phyloP scores from a whole-genome alignment of 1,139 yeast genomes.

The Blastobotrys arbuscula region DNA sequence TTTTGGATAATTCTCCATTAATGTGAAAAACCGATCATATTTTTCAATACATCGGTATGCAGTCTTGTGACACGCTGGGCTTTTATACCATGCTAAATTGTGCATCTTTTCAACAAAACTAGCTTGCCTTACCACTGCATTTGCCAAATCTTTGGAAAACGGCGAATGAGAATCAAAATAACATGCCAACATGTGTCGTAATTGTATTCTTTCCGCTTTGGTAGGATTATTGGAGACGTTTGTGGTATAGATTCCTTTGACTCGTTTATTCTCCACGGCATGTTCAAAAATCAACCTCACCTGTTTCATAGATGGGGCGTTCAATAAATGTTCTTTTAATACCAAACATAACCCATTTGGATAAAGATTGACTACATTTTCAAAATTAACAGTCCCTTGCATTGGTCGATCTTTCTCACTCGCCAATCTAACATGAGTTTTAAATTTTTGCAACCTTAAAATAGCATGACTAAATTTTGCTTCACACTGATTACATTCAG shows the following conservation, averaged over 20 bases:
- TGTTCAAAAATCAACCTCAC: constrained; percentile 1
- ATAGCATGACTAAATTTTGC: constrained; percentile 5
- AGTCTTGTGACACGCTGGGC: constrained; percentile 26
- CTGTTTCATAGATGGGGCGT: constrained; percentile 2
- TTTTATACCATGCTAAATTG: constrained; percentile 32
- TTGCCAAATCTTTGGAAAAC: constrained; percentile 31
- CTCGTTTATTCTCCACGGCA: constrained; percentile 2
- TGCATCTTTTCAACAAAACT: constrained; percentile 35
- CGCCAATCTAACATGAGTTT: constrained; percentile 7
- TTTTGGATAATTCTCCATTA: constrained; percentile 21
- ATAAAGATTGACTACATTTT: background rate
- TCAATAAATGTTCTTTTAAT: background rate
- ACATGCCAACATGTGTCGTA: constrained; percentile 20
- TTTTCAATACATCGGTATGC: constrained; percentile 28
- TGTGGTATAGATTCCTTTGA: constrained; percentile 1
- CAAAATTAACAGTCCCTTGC: constrained; percentile 14
- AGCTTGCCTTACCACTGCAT: constrained; percentile 35
- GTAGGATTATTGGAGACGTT: constrained; percentile 1
- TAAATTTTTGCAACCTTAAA: constrained; percentile 14
- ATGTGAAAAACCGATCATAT: constrained; percentile 31
- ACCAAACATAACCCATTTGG: constrained; percentile 1
- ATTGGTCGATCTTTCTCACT: constrained; percentile 11
- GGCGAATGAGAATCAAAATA: constrained; percentile 23
- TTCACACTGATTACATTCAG: constrained; percentile 7
- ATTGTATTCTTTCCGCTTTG: constrained; percentile 4